Evolutionary conservation across 805 yeast species (phyloP).

Genomic region (Candida sanyiensis): DNA sequence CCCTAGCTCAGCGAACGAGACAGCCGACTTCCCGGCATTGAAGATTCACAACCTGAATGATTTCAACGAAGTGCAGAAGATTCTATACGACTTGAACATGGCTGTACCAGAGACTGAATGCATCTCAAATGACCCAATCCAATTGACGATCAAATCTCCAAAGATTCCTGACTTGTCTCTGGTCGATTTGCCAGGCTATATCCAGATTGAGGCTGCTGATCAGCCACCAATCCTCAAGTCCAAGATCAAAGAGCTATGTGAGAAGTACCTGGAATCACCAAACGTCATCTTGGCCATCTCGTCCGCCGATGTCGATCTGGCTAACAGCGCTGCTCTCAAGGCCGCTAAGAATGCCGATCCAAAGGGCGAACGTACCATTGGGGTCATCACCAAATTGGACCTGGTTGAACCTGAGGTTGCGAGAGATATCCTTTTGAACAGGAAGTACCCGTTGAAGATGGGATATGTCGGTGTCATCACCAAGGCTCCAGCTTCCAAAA

Average conservation of each 20-base stretch:
- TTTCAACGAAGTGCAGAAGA: slow-evolving; percentile 80
- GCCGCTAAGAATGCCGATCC: slow-evolving; percentile 92
- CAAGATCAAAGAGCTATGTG: slow-evolving; percentile 75
- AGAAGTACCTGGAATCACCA: slow-evolving; percentile 81
- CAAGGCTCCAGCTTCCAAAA: slow-evolving; percentile 48
- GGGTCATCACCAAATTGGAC: slow-evolving; percentile 92
- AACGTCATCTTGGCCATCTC: slow-evolving; percentile 93
- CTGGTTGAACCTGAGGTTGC: slow-evolving; percentile 77
- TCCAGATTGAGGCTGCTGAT: slow-evolving; percentile 94
- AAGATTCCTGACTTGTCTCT: slow-evolving; percentile 85
- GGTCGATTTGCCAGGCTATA: slow-evolving; percentile 96
- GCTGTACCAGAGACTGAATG: slow-evolving; percentile 86
- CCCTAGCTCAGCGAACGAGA: slow-evolving; percentile 72
- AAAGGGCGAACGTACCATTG: slow-evolving; percentile 90
- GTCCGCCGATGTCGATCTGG: slow-evolving; percentile 96
- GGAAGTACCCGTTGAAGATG: slow-evolving; percentile 85
- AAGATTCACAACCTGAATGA: slow-evolving; percentile 78
- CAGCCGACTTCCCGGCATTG: slow-evolving; percentile 90
- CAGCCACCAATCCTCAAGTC: slow-evolving; percentile 82
- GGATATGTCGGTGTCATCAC: slow-evolving; percentile 99
- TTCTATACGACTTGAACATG: slow-evolving; percentile 83
- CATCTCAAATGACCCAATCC: slow-evolving; percentile 90
- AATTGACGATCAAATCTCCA: slow-evolving; percentile 85
- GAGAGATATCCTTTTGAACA: slow-evolving; percentile 59
- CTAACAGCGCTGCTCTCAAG: slow-evolving; percentile 89